Evolutionary conservation across 176 grass and related monocot genomes (phyloP).

Genomic region (Bolboschoenus planiculmis): DNA sequence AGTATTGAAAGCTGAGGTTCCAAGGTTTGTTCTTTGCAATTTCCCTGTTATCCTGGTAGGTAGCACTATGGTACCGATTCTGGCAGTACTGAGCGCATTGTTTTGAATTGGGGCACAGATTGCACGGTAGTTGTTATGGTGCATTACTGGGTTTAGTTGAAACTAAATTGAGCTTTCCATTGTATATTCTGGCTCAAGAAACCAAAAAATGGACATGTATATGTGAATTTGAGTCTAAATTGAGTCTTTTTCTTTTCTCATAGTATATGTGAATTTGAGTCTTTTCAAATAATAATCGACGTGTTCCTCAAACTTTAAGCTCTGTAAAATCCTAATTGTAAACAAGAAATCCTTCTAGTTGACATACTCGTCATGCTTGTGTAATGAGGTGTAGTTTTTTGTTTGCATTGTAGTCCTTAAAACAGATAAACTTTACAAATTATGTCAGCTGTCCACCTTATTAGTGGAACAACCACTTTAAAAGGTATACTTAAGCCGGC

Average conservation of each 20-base stretch:
- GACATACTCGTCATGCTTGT: not conserved
- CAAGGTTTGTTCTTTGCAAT: constrained; percentile 49
- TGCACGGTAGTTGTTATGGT: not conserved
- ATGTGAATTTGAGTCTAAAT: not conserved
- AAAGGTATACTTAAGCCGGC: not conserved
- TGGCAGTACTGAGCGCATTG: not conserved
- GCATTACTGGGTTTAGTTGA: not conserved
- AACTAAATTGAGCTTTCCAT: not conserved
- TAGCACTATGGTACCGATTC: not conserved
- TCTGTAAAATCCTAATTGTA: not conserved
- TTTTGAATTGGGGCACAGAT: not conserved
- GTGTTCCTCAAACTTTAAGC: not conserved
- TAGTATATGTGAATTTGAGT: not conserved
- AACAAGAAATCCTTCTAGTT: not conserved
- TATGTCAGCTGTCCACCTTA: not conserved
- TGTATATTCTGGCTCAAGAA: not conserved
- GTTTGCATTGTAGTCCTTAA: not conserved
- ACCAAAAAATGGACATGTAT: not conserved
- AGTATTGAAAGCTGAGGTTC: constrained; percentile 89
- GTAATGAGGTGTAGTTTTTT: not conserved
- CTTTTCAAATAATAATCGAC: not conserved
- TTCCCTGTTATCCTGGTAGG: not conserved
- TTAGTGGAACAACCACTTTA: not conserved
- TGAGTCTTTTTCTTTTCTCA: not conserved
- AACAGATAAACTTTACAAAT: not conserved